Evolutionary conservation across 2,329 filamentous ascomycete species (phyloP), one percentile per base, ranked within the genome.

Genomic region (Fusarium verrucosum): DNA sequence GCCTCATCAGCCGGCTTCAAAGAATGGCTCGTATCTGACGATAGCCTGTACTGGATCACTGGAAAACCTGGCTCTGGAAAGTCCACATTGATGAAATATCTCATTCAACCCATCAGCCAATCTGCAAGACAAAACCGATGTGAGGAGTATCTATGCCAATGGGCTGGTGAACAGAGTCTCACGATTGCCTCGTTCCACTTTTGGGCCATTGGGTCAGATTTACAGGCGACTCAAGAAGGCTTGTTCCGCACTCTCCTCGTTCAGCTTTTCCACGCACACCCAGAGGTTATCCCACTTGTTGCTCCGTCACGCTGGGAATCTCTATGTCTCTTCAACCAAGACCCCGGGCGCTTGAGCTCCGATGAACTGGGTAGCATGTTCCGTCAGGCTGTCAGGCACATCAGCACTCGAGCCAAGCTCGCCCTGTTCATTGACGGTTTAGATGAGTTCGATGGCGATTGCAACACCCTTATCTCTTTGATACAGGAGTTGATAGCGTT

Each of bases 31-130:
- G 19, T 20, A 22, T 59, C 63, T 0, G 10, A 40, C 0, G 28
- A 33, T 6, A 13, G 22, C 2, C 33, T 65, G 10, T 59, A 66
- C 10, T 66, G 62, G 63, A 53, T 66, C 13, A 62, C 52, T 0
- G 63, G 63, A 0, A 66, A 66, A 3, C 40, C 62, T 5, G 63
- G 62, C 0, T 57, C 62, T 0, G 54, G 54, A n/a, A 58, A 57
- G 16, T 58, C 54, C 2, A 58, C 41, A 4, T 5, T 58, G 1
- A 58, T 58, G 54, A 58, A 17, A 5, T 58, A 58, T 20, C 41
- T 58, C 3, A 28, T 58, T n/a, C 51, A 58, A 2, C 54, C 51
- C 19, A 0, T 30, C 6, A 10, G 2, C 7, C 13, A 2, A 23
- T 19, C 7, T 8, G 23, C 13, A 4, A 9, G 3, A 1, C 9